Base-by-base conservation (phyloP, 805 yeast genomes). In the Ogataea chonburiensis region DNA sequence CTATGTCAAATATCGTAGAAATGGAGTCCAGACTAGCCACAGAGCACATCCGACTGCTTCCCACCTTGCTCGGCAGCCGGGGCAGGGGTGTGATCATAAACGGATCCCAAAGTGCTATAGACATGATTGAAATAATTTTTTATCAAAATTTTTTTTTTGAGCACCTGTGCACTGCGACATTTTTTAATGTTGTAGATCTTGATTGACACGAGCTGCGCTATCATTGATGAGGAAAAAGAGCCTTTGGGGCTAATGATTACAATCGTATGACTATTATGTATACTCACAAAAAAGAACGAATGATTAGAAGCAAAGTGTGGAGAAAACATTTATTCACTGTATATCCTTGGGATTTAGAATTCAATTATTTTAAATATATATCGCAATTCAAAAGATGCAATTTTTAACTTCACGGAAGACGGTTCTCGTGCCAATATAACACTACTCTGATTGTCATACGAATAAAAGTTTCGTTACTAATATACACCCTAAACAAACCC, bases 1-100 rank as follows among this genome's bases (percentile, higher is more conserved):
- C 79, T 31, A 75, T 47, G 48, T 75, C 78, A 40, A 75, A 61
- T 23, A 53, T 49, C 28, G 61, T 52, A 5, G 66, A 52, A 13
- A 61, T 61, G 22, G 61, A 39, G 7, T 40, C 30, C 14, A 58
- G 43, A 31, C 41, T 46, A 2, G 64, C 41, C 14, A 57, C 50
- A n/a, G 45, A 34, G 25, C 63, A 60, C 21, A 49, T 34, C 20
- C 51, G 46, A 2, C 43, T 41, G 12, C 31, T 33, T 23, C 49
- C 49, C 5, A 48, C 22, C 20, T 47, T 55, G 4, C 50, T 45
- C 18, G 63, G 55, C 13, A 60, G 40, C 28, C 64, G 56, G 16
- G 64, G 64, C 25, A 60, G 37, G 29, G 55, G 50, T 5, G 63
- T 55, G 17, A 60, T 55, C 48, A 59, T 56, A 51, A 56, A 60